Base-by-base conservation (phyloP, 805 yeast species). In the Teunomyces barrocoloradensis region DNA sequence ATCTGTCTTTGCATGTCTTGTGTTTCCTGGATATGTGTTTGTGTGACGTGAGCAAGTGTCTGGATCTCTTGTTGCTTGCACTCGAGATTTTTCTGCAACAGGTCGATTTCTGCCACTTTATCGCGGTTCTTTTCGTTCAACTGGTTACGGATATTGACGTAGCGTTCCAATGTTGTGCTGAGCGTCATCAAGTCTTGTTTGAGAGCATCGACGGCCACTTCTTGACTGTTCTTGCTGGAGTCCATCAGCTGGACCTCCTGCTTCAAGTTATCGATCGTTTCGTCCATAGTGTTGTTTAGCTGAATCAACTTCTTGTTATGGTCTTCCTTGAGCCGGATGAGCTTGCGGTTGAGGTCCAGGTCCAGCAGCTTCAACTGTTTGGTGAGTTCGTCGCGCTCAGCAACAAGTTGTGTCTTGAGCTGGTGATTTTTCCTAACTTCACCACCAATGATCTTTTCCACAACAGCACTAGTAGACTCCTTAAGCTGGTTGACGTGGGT, bases 371-470 rank as follows among this genome's bases (percentile, higher is more conserved):
- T 32, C 15, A 64, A 51, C 35, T 47, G 51, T 11, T 43, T 45
- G 36, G 53, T 38, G n/a, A 58, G 37, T 5, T 46, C 49, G 3
- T 56, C 55, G 36, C 56, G 48, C 43, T 58, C 48, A 7, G 32
- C n/a, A 5, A 27, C 33, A 28, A 61, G 37, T 21, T 42, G 32
- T 6, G 18, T 4, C 23, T 70, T 71, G 39, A 64, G 57, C 6
- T 53, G 47, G 37, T 71, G 64, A 25, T 63, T 59, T 34, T 63
- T 56, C 15, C 55, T 55, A 4, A 67, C 65, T 44, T 71, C 73
- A 12, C 58, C 57, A 5, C 64, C 55, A 29, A 75, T 65, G 5
- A 75, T 50, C 1, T 55, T 46, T 35, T 78, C 78, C 1, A 80
- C 67, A 54, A 74, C 64, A 0, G 41, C 48, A 1, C 61, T 52